phyloP scores from a whole-genome alignment of 106 monocot species.

The Ottelia alismoides region DNA sequence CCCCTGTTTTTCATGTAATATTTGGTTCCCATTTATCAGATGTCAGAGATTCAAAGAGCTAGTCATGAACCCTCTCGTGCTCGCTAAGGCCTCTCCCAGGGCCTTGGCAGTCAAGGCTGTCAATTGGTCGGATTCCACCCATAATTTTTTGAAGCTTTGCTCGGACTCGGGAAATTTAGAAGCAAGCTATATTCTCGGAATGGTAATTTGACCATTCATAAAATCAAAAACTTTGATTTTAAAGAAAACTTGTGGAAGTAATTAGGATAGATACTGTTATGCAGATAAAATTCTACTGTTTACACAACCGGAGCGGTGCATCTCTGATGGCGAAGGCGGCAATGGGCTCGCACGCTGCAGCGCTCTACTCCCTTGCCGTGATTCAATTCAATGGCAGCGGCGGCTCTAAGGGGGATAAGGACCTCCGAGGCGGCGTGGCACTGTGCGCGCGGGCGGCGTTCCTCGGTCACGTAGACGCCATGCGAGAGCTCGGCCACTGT shows the following conservation, averaged over 20 bases:
- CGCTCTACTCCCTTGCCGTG: conserved; percentile 37
- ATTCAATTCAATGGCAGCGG: conserved; percentile 55
- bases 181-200: conserved; percentile 34
- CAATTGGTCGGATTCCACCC: conserved; percentile 29
- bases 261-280: neutral
- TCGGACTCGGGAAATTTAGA: conserved; percentile 37
- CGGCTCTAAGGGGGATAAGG: conserved; percentile 25
- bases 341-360: conserved; percentile 24
- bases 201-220: conserved; percentile 13
- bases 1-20: neutral
- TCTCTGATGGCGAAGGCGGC: conserved; percentile 36
- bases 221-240: no score
- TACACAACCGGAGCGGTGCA: conserved; percentile 19
- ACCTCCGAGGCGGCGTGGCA: conserved; percentile 39
- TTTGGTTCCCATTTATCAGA: conserved; percentile 7
- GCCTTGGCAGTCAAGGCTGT: conserved; percentile 16
- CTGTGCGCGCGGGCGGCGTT: conserved; percentile 44
- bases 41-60: conserved; percentile 31
- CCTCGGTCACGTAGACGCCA: conserved; percentile 27
- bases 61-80: conserved; percentile 17
- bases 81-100: conserved; percentile 18
- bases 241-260: neutral
- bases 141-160: conserved; percentile 32
- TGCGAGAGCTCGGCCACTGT: conserved; percentile 36
- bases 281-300: conserved; percentile 45